Base-by-base conservation (phyloP, 1,139 yeast genomes). In the Oligophagozyma castellii region DNA sequence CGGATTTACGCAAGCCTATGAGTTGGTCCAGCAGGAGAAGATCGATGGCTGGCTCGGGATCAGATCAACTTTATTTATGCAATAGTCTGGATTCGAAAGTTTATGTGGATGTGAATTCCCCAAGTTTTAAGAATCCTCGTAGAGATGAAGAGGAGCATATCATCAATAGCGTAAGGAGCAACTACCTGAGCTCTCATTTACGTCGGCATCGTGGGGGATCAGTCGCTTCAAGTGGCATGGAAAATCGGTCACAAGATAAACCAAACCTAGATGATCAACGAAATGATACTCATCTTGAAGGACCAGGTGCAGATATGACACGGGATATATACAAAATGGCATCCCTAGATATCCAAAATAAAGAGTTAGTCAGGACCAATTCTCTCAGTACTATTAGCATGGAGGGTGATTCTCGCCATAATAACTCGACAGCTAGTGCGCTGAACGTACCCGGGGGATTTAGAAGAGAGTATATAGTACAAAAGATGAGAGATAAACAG, bases 401-500 rank as follows among this genome's bases (percentile, higher is more conserved):
- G 27, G 24, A 44, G 12, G 26, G 33, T 24, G 47, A 33, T 27
- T 33, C 37, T 5, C 36, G 33, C 23, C 59, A 84, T 40, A 58
- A 80, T 33, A 71, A 67, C 7, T 72, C 81, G 0, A 59, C 65
- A 13, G 89, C 86, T 1, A 67, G 79, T 34, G 72, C 72, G 1
- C 53, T 78, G 25, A 72, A 77, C 40, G 75, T 78, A 6, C 89
- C 89, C 0, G 92, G 92, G 24, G 89, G 89, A 0, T 78, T 78
- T 47, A 61, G 92, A 47, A 61, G 92, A 41, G 80, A 74, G 35
- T 77, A 65, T 43, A 53, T 76, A 21, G 54, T 66, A 10, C 51
- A 59, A 37, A 55, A 55, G 34, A 44, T 50, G 20, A 44, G 59
- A 37, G 46, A 35, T 51, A 61, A 32, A 47, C 28, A 11, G 22